Evolutionary conservation across 805 yeast species (phyloP).

Genomic region (Wickerhamiella siamensis): DNA sequence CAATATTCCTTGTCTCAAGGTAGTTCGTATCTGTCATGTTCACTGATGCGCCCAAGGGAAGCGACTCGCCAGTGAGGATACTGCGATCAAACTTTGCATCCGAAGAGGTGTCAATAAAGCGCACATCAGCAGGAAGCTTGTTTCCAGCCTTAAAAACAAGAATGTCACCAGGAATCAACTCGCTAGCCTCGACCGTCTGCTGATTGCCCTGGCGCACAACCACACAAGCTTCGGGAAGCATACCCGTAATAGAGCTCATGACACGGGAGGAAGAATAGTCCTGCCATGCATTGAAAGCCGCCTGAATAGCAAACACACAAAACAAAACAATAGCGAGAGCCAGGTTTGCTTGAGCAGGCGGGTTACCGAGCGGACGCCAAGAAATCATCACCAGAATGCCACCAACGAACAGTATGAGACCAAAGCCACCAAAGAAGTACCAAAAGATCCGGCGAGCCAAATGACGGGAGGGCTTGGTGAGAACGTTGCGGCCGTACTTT

Average conservation of each 20-base stretch:
- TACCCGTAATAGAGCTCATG: slow-evolving; percentile 33
- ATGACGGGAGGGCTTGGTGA: slow-evolving; percentile 26
- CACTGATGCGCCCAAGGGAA: slow-evolving; percentile 49
- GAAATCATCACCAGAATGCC: slow-evolving; percentile 31
- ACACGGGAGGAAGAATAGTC: slow-evolving; percentile 35
- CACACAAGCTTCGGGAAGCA: slow-evolving; percentile 30
- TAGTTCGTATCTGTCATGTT: slow-evolving; percentile 22
- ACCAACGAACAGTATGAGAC: slow-evolving; percentile 29
- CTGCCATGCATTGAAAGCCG: slow-evolving; percentile 32
- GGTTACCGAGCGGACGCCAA: slow-evolving; percentile 37
- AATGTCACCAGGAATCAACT: slow-evolving; percentile 73
- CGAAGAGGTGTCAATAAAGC: slow-evolving; percentile 55
- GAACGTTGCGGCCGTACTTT: slow-evolving; percentile 25
- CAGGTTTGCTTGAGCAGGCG: slow-evolving; percentile 33
- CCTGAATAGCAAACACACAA: slow-evolving; percentile 31
- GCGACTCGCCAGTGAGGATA: slow-evolving; percentile 81
- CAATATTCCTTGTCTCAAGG: slow-evolving; percentile 61
- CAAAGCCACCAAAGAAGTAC: slow-evolving; percentile 38
- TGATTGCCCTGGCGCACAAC: slow-evolving; percentile 66
- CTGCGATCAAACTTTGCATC: slow-evolving; percentile 80
- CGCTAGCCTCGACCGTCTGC: slow-evolving; percentile 62
- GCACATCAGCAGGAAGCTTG: slow-evolving; percentile 81
- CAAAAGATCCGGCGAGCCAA: slow-evolving; percentile 24
- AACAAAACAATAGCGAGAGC: slow-evolving; percentile 31
- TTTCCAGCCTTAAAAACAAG: slow-evolving; percentile 69